Evolutionary conservation across 2,329 filamentous ascomycete species (phyloP), one percentile per base, ranked within the genome.

Genomic region (Rhinocladiella mackenziei): DNA sequence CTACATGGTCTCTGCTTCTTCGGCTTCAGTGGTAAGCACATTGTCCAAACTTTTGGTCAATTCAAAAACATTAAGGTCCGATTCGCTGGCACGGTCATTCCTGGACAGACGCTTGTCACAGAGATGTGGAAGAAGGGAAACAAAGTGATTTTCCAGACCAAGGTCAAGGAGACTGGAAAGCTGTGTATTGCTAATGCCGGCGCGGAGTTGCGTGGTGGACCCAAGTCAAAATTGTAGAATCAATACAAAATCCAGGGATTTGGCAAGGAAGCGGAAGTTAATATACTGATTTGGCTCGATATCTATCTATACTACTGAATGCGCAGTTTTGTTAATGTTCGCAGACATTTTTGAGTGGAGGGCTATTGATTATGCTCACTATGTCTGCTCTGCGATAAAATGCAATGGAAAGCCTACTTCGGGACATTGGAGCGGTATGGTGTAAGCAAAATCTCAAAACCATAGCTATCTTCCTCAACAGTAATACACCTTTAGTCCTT

Each of bases 1-100:
- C 75, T 98, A 40, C 92, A 98, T 72, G 92, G 92, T n/a, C 80
- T 98, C 26, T 95, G 89, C 77, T 92, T 83, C 64, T 91, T 98
- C 60, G 92, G 92, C 57, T 80, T 97, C 55, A 83, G 86, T 11
- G 87, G 84, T 54, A 96, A 95, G 76, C 89, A 91, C 49, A 81
- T 98, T 28, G 84, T 89, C 64, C 78, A 88, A 68, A 83, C 75
- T 53, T 97, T 82, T 60, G 92, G 92, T 3, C 69, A 77, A 34
- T 89, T 85, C 71, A 87, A 85, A 75, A 94, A 89, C 71, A 82
- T 95, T 71, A 95, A 95, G 76, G 89, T 94, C 17, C 76, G 89
- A 53, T 95, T 95, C 64, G 87, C 87, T 1, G 88, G 89, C 43
- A 81, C 85, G 7, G 89, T 95, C 9, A 65, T 89, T 45, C 89